Percentiles rank a stretch among this genome's conserved stretches.
Conservation (phyloP, 805 yeast species). For the Ogataea pilisensis region DNA sequence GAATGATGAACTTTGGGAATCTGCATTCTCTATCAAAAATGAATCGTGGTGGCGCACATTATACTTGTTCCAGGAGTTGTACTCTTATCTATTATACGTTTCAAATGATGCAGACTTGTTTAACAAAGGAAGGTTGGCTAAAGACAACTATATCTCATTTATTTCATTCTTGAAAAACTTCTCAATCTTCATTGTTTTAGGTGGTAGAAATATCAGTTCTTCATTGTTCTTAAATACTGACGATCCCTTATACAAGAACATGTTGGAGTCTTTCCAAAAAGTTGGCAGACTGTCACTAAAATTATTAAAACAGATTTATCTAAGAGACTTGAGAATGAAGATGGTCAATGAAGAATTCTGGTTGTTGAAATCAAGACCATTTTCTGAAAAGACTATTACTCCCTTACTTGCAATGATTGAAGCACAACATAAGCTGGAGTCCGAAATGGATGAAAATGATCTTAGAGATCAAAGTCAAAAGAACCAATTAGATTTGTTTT, state of each 20-base stretch:
- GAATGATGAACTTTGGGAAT: constrained; percentile 12
- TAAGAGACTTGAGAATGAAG: constrained; percentile 58
- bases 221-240: constrained; percentile 7
- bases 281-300: constrained; percentile 37
- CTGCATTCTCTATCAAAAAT: constrained; percentile 13
- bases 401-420: constrained; percentile 20
- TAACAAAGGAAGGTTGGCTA: constrained; percentile 36
- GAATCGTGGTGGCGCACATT: constrained; percentile 35
- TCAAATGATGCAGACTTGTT: constrained; percentile 63
- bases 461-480: neutral
- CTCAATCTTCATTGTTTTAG: constrained; percentile 37
- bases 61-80: constrained; percentile 52
- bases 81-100: constrained; percentile 63
- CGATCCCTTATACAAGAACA: constrained; percentile 6
- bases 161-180: constrained; percentile 46
- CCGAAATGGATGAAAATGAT: constrained; percentile 6
- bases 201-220: constrained; percentile 13
- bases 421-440: constrained; percentile 9
- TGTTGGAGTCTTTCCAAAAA: constrained; percentile 12
- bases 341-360: constrained; percentile 53
- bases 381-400: constrained; percentile 16
- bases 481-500: constrained; percentile 10
- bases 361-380: constrained; percentile 32
- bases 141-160: constrained; percentile 37
- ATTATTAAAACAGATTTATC: constrained; percentile 59